A percentile compares a stretch with the other conserved stretches of the same genome.
phyloP scores from a whole-genome alignment of 2,329 filamentous ascomycete species.

The Uncinocarpus reesii region DNA sequence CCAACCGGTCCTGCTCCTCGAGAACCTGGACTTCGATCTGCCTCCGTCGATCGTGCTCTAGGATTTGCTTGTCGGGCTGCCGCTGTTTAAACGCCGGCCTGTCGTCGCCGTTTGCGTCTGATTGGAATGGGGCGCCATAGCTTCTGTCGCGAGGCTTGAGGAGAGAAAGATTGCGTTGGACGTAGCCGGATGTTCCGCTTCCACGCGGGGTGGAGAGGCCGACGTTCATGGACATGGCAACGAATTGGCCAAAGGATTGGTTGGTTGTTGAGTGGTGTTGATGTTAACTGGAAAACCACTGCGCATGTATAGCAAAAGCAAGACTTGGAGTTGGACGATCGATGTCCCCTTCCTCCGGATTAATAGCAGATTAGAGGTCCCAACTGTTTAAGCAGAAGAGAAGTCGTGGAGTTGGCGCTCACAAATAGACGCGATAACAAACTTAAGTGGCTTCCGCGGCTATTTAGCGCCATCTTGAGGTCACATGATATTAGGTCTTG shows the following conservation, averaged over 20 bases:
- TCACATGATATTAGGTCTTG: too few relatives aligned
- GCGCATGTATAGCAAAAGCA: too few relatives aligned
- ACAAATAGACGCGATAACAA: too few relatives aligned
- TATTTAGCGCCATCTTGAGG: too few relatives aligned
- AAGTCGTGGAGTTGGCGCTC: too few relatives aligned
- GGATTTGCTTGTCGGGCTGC: slow-evolving; percentile 80
- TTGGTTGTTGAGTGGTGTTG: too few relatives aligned
- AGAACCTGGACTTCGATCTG: slow-evolving; percentile 90
- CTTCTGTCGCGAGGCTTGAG: slow-evolving; percentile 66
- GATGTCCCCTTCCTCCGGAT: too few relatives aligned
- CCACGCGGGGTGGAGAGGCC: slow-evolving; percentile 89
- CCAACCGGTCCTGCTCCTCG: slow-evolving; percentile 78
- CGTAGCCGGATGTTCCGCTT: slow-evolving; percentile 92
- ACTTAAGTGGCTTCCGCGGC: too few relatives aligned
- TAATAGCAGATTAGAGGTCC: too few relatives aligned
- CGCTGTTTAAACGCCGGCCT: slow-evolving; percentile 60
- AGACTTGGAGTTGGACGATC: too few relatives aligned
- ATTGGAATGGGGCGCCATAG: slow-evolving; percentile 35
- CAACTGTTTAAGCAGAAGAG: too few relatives aligned
- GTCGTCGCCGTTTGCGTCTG: slow-evolving; percentile 44
- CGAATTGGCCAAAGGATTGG: neutral
- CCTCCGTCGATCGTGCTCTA: slow-evolving; percentile 86
- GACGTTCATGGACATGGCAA: slow-evolving; percentile 84
- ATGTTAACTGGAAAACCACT: too few relatives aligned
- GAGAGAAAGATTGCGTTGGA: slow-evolving; percentile 88